phyloP scores from a whole-genome alignment of 352 stramenopile species.

The Phytopythium delawarense region DNA sequence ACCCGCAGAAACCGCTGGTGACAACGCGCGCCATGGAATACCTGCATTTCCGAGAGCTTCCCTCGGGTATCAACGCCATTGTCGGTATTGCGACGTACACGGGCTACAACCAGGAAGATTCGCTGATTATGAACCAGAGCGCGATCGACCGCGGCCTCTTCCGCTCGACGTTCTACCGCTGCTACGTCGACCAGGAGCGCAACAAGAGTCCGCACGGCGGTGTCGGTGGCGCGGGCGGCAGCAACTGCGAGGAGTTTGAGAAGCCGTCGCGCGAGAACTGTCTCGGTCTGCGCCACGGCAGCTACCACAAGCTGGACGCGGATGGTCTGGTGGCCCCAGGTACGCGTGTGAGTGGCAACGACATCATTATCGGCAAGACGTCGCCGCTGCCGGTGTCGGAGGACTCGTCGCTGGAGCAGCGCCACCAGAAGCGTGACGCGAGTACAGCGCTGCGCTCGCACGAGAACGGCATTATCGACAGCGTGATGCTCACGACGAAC shows the following conservation, averaged over 20 bases:
- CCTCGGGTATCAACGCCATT: conserved; percentile 98
- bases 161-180: conserved; percentile 98
- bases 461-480: conserved; percentile 99
- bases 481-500: conserved; percentile 98
- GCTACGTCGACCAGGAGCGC: conserved; percentile 95
- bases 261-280: conserved; percentile 94
- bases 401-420: conserved; percentile 76
- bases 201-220: conserved; percentile 82
- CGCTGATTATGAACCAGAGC: conserved; percentile 99
- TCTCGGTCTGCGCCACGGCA: conserved; percentile 92
- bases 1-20: conserved; percentile 99
- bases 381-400: conserved; percentile 84
- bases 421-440: conserved; percentile 96
- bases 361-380: conserved; percentile 99
- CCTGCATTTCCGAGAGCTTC: conserved; percentile 97
- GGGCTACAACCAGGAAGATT: conserved; percentile 99
- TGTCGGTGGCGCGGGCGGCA: conserved; percentile 45
- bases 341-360: conserved; percentile 95
- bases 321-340: conserved; percentile 97
- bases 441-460: conserved; percentile 97
- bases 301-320: conserved; percentile 98
- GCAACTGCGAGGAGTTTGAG: conserved; percentile 93
- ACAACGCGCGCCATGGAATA: conserved; percentile 99
- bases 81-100: conserved; percentile 85
- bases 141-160: conserved; percentile 99